A percentile compares a stretch with the other conserved stretches of the same genome.
Conservation (phyloP, 163 green algal genomes). For the Chlorella variabilis region DNA sequence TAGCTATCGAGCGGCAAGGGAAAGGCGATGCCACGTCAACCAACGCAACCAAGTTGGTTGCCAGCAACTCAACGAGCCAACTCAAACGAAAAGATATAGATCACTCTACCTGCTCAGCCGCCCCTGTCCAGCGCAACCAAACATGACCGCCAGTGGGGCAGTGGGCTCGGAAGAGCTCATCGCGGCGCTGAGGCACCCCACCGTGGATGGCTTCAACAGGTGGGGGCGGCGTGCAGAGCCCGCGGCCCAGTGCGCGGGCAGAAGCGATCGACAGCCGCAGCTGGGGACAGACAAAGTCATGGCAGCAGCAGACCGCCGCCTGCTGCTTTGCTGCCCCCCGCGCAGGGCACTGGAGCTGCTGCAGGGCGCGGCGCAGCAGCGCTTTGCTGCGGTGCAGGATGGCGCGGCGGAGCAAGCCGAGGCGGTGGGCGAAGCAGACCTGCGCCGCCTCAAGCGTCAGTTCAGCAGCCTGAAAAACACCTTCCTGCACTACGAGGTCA, state of each 20-base stretch:
- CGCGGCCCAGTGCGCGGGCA: too few relatives aligned
- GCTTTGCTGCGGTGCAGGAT: conserved; percentile 37
- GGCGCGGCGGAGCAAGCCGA: conserved; percentile 43
- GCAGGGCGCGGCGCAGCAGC: neutral
- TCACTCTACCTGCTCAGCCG: too few relatives aligned
- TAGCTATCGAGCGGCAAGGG: too few relatives aligned
- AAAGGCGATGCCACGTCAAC: too few relatives aligned
- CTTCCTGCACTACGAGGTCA: conserved; percentile 68
- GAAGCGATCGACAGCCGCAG: neutral
- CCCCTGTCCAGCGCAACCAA: too few relatives aligned
- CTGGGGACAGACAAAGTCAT: neutral
- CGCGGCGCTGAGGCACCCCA: conserved; percentile 34
- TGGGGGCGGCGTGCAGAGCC: neutral
- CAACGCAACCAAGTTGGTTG: too few relatives aligned
- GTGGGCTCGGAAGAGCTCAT: conserved; percentile 39
- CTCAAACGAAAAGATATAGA: too few relatives aligned
- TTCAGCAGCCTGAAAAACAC: conserved; percentile 72
- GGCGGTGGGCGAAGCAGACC: conserved; percentile 57
- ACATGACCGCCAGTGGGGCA: too few relatives aligned
- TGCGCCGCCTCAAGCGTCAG: conserved; percentile 63
- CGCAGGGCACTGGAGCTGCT: conserved; percentile 45
- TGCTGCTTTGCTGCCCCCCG: neutral
- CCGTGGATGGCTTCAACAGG: conserved; percentile 28
- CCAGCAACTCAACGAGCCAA: too few relatives aligned
- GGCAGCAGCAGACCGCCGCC: neutral